Evolutionary conservation across 1,139 yeast species (phyloP).

Genomic region (Scheffersomyces segobiensis): DNA sequence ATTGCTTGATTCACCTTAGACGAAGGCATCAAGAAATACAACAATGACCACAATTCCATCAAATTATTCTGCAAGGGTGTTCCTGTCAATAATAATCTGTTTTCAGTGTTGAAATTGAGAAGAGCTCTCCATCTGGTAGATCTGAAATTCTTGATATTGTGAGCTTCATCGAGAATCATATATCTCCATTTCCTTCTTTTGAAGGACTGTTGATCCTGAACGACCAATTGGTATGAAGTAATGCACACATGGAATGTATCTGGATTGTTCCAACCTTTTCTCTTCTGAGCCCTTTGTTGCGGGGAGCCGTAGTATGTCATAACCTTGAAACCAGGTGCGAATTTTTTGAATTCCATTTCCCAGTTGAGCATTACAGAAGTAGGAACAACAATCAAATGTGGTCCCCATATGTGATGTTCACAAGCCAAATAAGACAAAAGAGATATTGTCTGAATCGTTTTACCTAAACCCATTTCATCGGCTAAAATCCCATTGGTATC

Average conservation of each 20-base stretch:
- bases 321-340: conserved; percentile 97
- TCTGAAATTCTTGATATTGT: conserved; percentile 92
- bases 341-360: conserved; percentile 99
- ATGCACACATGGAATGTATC: conserved; percentile 96
- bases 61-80: conserved; percentile 92
- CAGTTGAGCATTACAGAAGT: conserved; percentile 98
- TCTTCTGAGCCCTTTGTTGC: conserved; percentile 90
- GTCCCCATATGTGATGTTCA: conserved; percentile 95
- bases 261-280: conserved; percentile 97
- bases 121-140: conserved; percentile 97
- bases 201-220: conserved; percentile 94
- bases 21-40: conserved; percentile 95
- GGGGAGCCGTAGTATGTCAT: conserved; percentile 98
- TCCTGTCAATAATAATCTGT: conserved; percentile 88
- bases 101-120: conserved; percentile 87
- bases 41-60: conserved; percentile 90
- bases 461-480: conserved; percentile 98
- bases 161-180: conserved; percentile 98
- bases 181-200: conserved; percentile 92
- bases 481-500: conserved; percentile 96
- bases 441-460: conserved; percentile 94
- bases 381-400: conserved; percentile 94
- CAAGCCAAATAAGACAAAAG: conserved; percentile 86
- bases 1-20: conserved; percentile 65
- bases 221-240: conserved; percentile 93